Evolutionary conservation across 176 grass and related monocot genomes (phyloP), one percentile per base, ranked within the genome.

Genomic region (Lolium perenne): DNA sequence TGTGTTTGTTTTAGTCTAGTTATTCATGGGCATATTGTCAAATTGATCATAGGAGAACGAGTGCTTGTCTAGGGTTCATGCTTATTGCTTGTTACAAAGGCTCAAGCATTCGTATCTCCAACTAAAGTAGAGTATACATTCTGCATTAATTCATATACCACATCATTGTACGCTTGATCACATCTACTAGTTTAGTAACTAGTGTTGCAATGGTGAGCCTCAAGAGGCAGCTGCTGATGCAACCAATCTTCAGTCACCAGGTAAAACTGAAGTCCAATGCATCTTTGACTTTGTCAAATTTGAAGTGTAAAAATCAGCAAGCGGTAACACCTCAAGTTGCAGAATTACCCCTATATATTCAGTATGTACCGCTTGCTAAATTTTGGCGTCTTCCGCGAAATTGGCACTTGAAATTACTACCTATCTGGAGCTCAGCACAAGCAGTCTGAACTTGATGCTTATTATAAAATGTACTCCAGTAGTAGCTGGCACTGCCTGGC

Each of bases 221-320:
- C 22, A 61, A 13, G 40, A 14, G 49, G 11, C 38, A 49, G 21
- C 13, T 16, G 2, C 13, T 15, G 20, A 50, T 77, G 40, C 41
- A 77, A 32, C 18, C 38, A 76, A 25, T 40, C 22, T 49, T 67
- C 43, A 10, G 4, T 25, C 41, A 60, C n/a, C 50, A 41, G 4
- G 35, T 75, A 81, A 85, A 83, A 71, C 3, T 54, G 17, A 15
- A 41, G 15, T 26, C 50, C 59, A 61, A 16, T 49, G 58, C 18
- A 35, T 2, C 26, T 29, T 60, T 59, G 38, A 49, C 59, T 65
- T 65, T 80, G 23, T 49, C 40, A 14, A 61, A 76, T 50, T 51
- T 38, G 7, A 71, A 71, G 2, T 70, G 78, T 15, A 12, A 32
- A 26, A 43, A 61, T 15, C 6, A 70, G 58, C 38, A 13, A 11